A percentile compares a stretch with the other conserved stretches of the same genome.
phyloP scores from a whole-genome alignment of 2,329 filamentous ascomycete genomes.

The Neonectria punicea region DNA sequence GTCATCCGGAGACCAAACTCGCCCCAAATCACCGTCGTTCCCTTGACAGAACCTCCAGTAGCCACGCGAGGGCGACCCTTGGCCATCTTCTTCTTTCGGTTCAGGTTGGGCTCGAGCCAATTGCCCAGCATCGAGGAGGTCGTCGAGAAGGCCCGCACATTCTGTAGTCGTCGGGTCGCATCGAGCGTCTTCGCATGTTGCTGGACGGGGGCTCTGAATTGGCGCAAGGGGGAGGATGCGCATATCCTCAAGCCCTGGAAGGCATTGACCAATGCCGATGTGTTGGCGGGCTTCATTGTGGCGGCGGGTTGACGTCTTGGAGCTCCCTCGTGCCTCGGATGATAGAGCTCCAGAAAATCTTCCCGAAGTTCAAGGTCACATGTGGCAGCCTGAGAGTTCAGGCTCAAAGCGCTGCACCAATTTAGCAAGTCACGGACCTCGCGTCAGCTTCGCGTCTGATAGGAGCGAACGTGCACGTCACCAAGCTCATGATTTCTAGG shows the following conservation, averaged over 20 bases:
- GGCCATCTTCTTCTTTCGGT: conserved; percentile 86
- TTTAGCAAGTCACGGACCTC: conserved; percentile 54
- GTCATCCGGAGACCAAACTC: conserved; percentile 94
- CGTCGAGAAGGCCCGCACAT: conserved; percentile 77
- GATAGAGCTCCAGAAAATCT: conserved; percentile 49
- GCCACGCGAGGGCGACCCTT: conserved; percentile 90
- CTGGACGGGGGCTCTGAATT: conserved; percentile 48
- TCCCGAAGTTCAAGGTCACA: conserved; percentile 29
- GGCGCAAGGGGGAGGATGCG: conserved; percentile 52
- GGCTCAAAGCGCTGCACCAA: conserved; percentile 33
- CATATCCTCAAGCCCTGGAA: conserved; percentile 62
- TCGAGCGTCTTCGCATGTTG: conserved; percentile 43
- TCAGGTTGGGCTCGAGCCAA: conserved; percentile 84
- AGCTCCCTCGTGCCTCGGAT: conserved; percentile 39
- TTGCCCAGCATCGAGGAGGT: conserved; percentile 68
- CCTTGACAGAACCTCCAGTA: conserved; percentile 90
- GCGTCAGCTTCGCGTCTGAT: conserved; percentile 58
- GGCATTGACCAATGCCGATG: conserved; percentile 60
- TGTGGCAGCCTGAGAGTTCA: conserved; percentile 35
- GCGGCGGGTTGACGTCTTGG: conserved; percentile 39
- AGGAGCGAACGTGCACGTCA: conserved; percentile 48
- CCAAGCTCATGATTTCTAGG: conserved; percentile 42
- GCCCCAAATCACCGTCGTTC: conserved; percentile 95
- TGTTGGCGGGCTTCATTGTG: conserved; percentile 58
- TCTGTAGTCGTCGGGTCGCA: conserved; percentile 52